A percentile compares a stretch with the other conserved stretches of the same genome.
Conservation (phyloP, 208 protist genomes). For the Leishmania tropica region DNA sequence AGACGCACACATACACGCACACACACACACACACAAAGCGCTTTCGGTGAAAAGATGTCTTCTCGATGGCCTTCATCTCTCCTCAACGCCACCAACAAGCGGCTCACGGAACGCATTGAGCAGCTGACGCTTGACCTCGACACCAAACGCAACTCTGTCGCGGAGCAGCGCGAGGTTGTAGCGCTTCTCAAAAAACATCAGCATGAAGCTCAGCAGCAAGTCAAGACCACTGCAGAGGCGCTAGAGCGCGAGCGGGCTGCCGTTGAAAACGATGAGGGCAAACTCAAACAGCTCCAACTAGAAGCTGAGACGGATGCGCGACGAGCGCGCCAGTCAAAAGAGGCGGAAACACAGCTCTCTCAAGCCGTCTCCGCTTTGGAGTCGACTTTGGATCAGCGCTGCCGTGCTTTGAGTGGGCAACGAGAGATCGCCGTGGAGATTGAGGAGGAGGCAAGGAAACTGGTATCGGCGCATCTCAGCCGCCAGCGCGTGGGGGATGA, state of each 20-base stretch:
- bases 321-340: constrained; percentile 12
- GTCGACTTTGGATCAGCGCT: constrained; percentile 16
- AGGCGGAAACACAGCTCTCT: constrained; percentile 22
- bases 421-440: constrained; percentile 31
- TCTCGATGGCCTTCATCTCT: constrained; percentile 54
- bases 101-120: constrained; percentile 48
- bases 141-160: constrained; percentile 34
- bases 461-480: constrained; percentile 34
- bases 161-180: constrained; percentile 48
- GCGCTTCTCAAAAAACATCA: constrained; percentile 42
- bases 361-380: constrained; percentile 14
- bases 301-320: constrained; percentile 30
- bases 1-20: neutral
- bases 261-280: constrained; percentile 14
- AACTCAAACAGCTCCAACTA: constrained; percentile 29
- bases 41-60: constrained; percentile 31
- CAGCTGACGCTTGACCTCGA: constrained; percentile 30
- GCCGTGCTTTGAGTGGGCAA: constrained; percentile 16
- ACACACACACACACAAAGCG: neutral
- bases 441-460: constrained; percentile 43
- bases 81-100: constrained; percentile 69
- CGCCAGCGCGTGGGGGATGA: constrained; percentile 47
- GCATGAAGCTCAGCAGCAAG: constrained; percentile 33
- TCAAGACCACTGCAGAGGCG: constrained; percentile 16
- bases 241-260: constrained; percentile 16